phyloP scores from a whole-genome alignment of 1,139 yeast genomes.

The Scheffersomyces lignicola region DNA sequence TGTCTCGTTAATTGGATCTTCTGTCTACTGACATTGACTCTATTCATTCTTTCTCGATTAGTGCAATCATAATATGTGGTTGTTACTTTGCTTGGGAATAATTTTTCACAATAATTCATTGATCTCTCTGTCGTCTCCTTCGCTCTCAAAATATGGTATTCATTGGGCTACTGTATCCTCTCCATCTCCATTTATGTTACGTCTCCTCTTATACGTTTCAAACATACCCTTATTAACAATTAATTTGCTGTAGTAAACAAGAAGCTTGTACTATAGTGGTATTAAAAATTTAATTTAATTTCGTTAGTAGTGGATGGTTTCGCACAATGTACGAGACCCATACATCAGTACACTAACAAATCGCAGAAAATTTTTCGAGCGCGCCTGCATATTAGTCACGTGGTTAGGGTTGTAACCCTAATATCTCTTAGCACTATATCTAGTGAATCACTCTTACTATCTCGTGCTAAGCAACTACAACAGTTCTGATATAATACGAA shows the following conservation, averaged over 20 bases:
- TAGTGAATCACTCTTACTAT: no score
- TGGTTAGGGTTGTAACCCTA: slow-evolving; percentile 1
- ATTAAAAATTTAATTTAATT: slow-evolving; percentile 1
- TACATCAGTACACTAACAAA: no score
- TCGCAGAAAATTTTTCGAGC: not conserved
- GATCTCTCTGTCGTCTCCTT: no score
- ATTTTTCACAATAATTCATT: no score
- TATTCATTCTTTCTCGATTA: slow-evolving; percentile 2
- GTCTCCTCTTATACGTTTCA: not conserved
- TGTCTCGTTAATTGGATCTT: not conserved
- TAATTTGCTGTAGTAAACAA: slow-evolving; percentile 9
- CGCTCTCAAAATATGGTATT: not conserved
- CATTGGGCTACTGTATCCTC: not conserved
- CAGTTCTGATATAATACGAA: no score
- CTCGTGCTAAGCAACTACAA: no score
- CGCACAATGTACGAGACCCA: no score
- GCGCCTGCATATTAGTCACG: not conserved
- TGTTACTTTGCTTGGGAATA: not conserved
- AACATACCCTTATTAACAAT: slow-evolving; percentile 18
- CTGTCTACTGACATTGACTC: slow-evolving; percentile 4
- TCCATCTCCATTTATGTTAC: not conserved
- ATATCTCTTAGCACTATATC: no score
- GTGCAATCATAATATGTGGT: not conserved
- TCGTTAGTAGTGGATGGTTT: not conserved
- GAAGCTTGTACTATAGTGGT: slow-evolving; percentile 3